These are phyloP conservation scores for Cucurbita ficifolia DNA, from an alignment of 306 rosid species.

Conservation along the genomic window DNA sequence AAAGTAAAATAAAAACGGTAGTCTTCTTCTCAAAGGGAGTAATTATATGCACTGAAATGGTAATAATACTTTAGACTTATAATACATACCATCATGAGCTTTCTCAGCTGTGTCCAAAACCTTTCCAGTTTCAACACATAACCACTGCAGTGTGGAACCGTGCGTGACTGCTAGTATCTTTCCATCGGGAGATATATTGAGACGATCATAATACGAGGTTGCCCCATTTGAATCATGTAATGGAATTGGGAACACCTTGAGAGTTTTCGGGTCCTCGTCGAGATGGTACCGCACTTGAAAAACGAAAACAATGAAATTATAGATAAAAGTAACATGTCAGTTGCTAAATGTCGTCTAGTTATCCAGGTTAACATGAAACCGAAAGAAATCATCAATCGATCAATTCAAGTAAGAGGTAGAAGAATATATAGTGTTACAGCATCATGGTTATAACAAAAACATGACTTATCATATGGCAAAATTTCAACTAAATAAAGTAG, in stretches of 20 bases:
- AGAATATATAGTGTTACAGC: neutral
- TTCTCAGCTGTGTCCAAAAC: slow-evolving; percentile 92
- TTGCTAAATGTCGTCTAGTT: neutral
- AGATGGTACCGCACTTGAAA: slow-evolving; percentile 83
- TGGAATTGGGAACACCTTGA: slow-evolving; percentile 80
- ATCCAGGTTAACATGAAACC: neutral
- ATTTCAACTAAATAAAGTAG: neutral
- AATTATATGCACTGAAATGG: no score
- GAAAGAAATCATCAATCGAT: neutral
- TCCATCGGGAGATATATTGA: slow-evolving; percentile 78
- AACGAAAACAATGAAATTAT: neutral
- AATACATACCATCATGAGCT: slow-evolving; percentile 90
- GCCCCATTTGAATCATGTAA: slow-evolving; percentile 54
- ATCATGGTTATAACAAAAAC: neutral
- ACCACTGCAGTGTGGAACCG: slow-evolving; percentile 88
- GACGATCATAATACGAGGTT: slow-evolving; percentile 59
- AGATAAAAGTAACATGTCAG: neutral
- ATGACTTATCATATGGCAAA: neutral
- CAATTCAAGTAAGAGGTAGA: neutral
- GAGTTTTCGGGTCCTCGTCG: slow-evolving; percentile 90
- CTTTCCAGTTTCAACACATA: slow-evolving; percentile 65
- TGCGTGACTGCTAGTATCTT: slow-evolving; percentile 64
- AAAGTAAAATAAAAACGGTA: neutral
- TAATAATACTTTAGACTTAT: neutral
- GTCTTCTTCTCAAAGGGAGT: no score